Conservation (phyloP, 371 early-diverging fungal genomes). For the Rhizopus arrhizus region DNA sequence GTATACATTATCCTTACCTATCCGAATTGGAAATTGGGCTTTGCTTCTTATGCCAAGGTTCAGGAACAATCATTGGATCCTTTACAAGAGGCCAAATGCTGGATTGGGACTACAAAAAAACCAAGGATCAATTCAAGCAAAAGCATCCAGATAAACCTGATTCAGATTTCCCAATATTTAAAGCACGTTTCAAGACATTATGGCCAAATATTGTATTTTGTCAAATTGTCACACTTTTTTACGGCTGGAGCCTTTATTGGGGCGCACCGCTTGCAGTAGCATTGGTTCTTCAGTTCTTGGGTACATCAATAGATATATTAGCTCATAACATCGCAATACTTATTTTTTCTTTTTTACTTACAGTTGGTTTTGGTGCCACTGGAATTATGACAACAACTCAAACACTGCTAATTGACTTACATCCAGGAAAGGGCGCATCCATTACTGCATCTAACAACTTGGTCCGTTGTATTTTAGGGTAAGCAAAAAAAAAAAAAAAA, state of each 20-base stretch:
- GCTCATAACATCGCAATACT: neutral
- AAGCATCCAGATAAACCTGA: slow-evolving; percentile 11
- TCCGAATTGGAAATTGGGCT: slow-evolving; percentile 37
- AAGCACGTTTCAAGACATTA: slow-evolving; percentile 27
- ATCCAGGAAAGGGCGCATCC: slow-evolving; percentile 44
- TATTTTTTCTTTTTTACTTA: neutral
- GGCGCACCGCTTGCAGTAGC: slow-evolving; percentile 30
- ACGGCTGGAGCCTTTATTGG: slow-evolving; percentile 34
- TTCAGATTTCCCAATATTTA: slow-evolving; percentile 31
- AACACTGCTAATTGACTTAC: slow-evolving; percentile 40
- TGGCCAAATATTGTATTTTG: slow-evolving; percentile 24
- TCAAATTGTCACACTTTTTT: slow-evolving; percentile 24
- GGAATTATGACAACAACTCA: slow-evolving; percentile 27
- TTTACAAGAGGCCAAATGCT: slow-evolving; percentile 28
- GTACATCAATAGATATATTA: slow-evolving; percentile 17
- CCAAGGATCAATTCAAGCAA: slow-evolving; percentile 3
- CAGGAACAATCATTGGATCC: slow-evolving; percentile 36
- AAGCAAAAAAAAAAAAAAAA: neutral
- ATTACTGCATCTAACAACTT: slow-evolving; percentile 47
- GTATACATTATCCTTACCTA: slow-evolving; percentile 21
- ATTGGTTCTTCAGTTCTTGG: slow-evolving; percentile 33
- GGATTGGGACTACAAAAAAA: slow-evolving; percentile 33
- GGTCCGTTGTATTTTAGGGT: slow-evolving; percentile 42
- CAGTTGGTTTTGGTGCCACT: slow-evolving; percentile 25
- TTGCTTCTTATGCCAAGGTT: slow-evolving; percentile 34